phyloP scores from a whole-genome alignment of 1,284 basidiomycete species.

The Omphalotus olearius region DNA sequence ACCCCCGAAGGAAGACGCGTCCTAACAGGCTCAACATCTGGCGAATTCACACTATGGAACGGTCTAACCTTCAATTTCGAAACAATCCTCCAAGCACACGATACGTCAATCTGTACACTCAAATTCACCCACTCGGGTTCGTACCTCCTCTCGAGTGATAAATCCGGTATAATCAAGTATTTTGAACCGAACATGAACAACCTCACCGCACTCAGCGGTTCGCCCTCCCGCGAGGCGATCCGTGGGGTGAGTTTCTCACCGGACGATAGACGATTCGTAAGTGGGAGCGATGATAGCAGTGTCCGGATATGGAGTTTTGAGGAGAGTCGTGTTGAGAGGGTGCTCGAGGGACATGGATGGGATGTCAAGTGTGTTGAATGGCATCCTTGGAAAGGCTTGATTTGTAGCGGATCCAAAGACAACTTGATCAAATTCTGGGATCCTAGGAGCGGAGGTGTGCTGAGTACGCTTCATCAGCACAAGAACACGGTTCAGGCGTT shows the following conservation, averaged over 20 bases:
- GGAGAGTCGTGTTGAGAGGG: constrained; percentile 83
- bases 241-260: constrained; percentile 90
- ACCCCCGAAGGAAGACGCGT: constrained; percentile 93
- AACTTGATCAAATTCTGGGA: constrained; percentile 99
- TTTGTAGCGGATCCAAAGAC: constrained; percentile 95
- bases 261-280: constrained; percentile 89
- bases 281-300: constrained; percentile 91
- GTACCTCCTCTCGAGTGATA: constrained; percentile 91
- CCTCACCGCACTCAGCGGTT: constrained; percentile 86
- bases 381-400: constrained; percentile 94
- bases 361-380: constrained; percentile 98
- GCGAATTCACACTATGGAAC: constrained; percentile 99
- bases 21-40: constrained; percentile 92
- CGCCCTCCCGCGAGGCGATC: constrained; percentile 79
- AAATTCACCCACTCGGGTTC: constrained; percentile 88
- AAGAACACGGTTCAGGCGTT: constrained; percentile 96
- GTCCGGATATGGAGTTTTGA: constrained; percentile 96
- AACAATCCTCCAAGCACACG: constrained; percentile 97
- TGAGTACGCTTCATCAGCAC: constrained; percentile 90
- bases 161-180: constrained; percentile 94
- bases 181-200: constrained; percentile 99
- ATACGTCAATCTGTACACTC: constrained; percentile 88
- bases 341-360: constrained; percentile 94
- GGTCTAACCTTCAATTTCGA: constrained; percentile 99
- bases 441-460: constrained; percentile 82